These are phyloP conservation scores for Pythium vanterpoolii DNA, from an alignment of 352 stramenopile genomes.

Conservation along the genomic window DNA sequence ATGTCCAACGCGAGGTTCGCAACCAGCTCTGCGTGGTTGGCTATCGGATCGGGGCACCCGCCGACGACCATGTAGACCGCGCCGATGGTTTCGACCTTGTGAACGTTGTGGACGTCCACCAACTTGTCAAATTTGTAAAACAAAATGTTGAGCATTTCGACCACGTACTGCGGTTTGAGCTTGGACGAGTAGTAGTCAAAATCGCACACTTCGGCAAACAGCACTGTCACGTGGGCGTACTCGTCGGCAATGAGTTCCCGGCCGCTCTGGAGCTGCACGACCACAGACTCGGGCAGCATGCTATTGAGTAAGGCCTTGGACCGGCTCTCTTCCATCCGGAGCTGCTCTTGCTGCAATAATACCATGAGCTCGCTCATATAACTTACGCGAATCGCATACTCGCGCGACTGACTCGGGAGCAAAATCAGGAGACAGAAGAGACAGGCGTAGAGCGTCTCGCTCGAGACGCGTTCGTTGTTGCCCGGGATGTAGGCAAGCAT, in stretches of 20 bases:
- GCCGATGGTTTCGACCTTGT: constrained; percentile 91
- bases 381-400: constrained; percentile 78
- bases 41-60: constrained; percentile 65
- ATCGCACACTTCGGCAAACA: constrained; percentile 82
- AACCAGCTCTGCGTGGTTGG: constrained; percentile 75
- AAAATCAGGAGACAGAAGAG: constrained; percentile 83
- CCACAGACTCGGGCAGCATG: constrained; percentile 80
- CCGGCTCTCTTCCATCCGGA: constrained; percentile 76
- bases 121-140: constrained; percentile 90
- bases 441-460: constrained; percentile 76
- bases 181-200: constrained; percentile 84
- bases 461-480: constrained; percentile 40
- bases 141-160: constrained; percentile 86
- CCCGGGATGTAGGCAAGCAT: constrained; percentile 64
- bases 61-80: constrained; percentile 89
- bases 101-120: constrained; percentile 81
- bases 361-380: constrained; percentile 88
- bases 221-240: constrained; percentile 66
- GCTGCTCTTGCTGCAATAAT: constrained; percentile 72
- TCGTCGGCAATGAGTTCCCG: constrained; percentile 82
- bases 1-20: constrained; percentile 81
- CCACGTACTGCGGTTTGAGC: constrained; percentile 77
- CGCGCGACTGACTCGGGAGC: constrained; percentile 66
- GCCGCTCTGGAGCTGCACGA: constrained; percentile 70
- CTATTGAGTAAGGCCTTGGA: constrained; percentile 79